Evolutionary conservation across 768 basidiomycete genomes (phyloP), one percentile per base, ranked within the genome.

Genomic region (Lentinula aciculospora): DNA sequence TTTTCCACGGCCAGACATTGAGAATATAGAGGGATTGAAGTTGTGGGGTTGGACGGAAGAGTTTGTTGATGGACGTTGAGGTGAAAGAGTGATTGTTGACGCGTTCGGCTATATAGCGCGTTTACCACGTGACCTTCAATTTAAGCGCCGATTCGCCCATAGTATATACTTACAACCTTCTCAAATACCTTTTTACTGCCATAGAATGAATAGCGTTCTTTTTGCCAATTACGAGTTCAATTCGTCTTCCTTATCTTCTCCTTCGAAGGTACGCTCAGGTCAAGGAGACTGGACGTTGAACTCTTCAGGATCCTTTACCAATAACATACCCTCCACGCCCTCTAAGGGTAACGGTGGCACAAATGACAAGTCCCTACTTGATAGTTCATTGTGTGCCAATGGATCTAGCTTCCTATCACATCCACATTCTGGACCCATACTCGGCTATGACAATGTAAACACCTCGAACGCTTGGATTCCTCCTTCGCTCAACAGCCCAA

Each of bases 1-100:
- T 76, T 88, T 88, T 70, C 86, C 86, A 69, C 86, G 85, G 70
- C 86, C 87, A 71, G 85, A 86, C 85, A 87, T 86, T 69, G 59
- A 67, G 25, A n/a, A 23, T 9, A 59, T 17, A 23, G 47, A 42
- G 46, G 25, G 34, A 57, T 60, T 27, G n/a, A 29, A 17, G 58
- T 53, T 25, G 19, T n/a, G 45, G n/a, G 21, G 21, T 13, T 39
- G 28, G 28, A 47, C 45, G 51, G 28, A 28, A 34, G 29, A 13
- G 48, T 27, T 31, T 53, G 51, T 32, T 36, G 36, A 28, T 55
- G 51, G 23, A 44, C 8, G 54, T 56, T 29, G 36, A 27, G 23
- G 37, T 27, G 40, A 5, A 54, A 54, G 40, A 29, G 42, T n/a
- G 36, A 13, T 53, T 36, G 34, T 36, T 36, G 51, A 53, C 32